Conservation (phyloP, 2,329 filamentous ascomycete genomes). For the Sclerotiophoma versabilis region DNA sequence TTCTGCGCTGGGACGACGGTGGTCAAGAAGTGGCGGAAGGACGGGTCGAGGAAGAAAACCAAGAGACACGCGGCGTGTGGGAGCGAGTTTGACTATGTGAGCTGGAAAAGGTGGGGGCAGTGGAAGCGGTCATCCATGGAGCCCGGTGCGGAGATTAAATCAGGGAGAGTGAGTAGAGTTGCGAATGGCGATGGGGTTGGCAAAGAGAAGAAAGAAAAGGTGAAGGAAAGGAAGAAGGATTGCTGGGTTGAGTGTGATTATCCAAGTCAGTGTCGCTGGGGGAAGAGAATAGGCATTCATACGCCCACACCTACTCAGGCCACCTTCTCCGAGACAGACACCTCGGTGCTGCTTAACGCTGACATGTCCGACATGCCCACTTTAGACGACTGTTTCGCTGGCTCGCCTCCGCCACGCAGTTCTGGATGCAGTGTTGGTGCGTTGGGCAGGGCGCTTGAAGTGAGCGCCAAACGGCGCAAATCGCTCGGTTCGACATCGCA, state of each 20-base stretch:
- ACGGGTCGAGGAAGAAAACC: slow-evolving; percentile 8
- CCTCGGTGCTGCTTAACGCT: neutral
- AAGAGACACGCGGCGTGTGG: slow-evolving; percentile 53
- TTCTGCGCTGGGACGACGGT: slow-evolving; percentile 60
- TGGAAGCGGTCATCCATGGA: slow-evolving; percentile 45
- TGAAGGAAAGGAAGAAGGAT: slow-evolving; percentile 27
- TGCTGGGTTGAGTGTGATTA: slow-evolving; percentile 57
- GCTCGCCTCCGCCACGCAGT: neutral
- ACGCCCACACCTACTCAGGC: slow-evolving; percentile 20
- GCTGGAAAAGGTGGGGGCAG: slow-evolving; percentile 57
- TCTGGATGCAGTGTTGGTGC: neutral
- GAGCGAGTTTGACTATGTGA: slow-evolving; percentile 61
- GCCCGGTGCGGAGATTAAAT: no score
- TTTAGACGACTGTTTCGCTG: slow-evolving; percentile 1
- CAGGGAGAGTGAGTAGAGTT: slow-evolving; percentile 21
- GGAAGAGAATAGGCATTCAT: slow-evolving; percentile 37
- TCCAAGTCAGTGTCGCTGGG: slow-evolving; percentile 55
- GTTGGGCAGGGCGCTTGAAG: neutral
- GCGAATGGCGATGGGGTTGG: no score
- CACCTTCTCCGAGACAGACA: neutral
- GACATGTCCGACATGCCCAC: neutral
- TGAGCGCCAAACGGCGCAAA: neutral
- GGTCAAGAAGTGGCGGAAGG: slow-evolving; percentile 42
- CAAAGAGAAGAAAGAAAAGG: neutral
- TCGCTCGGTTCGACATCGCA: neutral